Evolutionary conservation across 1,284 basidiomycete species (phyloP), one percentile per base, ranked within the genome.

Genomic region (Austroboletus niveus): DNA sequence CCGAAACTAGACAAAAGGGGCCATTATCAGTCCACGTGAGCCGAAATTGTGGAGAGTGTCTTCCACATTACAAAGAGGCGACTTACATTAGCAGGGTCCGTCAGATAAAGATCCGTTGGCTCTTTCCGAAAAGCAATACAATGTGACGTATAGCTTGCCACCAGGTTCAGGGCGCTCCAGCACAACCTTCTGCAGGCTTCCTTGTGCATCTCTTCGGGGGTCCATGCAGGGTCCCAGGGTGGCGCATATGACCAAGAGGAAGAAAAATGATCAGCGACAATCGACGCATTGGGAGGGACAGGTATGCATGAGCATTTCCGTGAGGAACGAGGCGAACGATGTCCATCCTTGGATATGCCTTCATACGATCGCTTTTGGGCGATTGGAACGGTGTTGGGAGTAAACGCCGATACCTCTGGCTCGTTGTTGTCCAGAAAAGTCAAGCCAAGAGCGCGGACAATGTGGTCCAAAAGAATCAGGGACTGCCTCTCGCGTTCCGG

Each of bases 111-210:
- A 27, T 75, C 69, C 15, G 79, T 73, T 12, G 79, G 77, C 42
- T 79, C 75, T 52, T 76, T 75, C 53, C 81, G 76, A 65, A 85
- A 80, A 4, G 82, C 82, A 30, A 81, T 79, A 60, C 84, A 84
- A 58, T 84, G 82, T 20, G 81, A 78, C 27, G 82, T 80, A 61
- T 85, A 81, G 51, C 75, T 79, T 8, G 85, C 80, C 45, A 84
- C 76, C 30, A 90, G 75, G 53, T 77, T 77, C 47, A 90, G 75
- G 20, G 88, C 79, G 54, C 79, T 78, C 88, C 88, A 91, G 60
- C 84, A 87, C 27, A 90, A 70, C 34, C 88, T 72, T 31, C 88
- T 77, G 49, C 79, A 81, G 60, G 88, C 84, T 63, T 91, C 88
- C 50, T 79, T 79, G 44, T 77, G 73, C 40, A 79, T 75, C 57